Conservation (phyloP, 2,329 filamentous ascomycete genomes). For the Scolecobasidium constrictum region DNA sequence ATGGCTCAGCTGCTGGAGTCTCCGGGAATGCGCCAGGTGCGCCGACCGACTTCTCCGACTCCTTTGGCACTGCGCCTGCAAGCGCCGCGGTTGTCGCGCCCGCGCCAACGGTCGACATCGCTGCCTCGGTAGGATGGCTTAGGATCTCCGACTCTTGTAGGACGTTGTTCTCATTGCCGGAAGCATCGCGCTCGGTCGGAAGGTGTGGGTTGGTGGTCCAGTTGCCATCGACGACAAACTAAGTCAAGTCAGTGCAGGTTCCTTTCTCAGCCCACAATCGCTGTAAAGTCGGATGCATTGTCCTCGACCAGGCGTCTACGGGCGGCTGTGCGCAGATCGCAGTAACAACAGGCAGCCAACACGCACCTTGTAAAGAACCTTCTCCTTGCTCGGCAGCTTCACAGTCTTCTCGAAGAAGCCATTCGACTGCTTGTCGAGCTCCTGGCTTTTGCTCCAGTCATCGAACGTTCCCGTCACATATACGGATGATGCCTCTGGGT, state of each 20-base stretch:
- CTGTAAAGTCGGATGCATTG: no score
- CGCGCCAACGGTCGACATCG: slow-evolving; percentile 58
- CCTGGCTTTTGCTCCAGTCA: slow-evolving; percentile 78
- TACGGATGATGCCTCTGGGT: slow-evolving; percentile 66
- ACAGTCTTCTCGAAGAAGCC: slow-evolving; percentile 69
- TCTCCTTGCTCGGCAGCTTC: slow-evolving; percentile 53
- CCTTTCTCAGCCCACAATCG: no score
- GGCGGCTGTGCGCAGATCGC: no score
- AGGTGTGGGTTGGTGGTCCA: slow-evolving; percentile 78
- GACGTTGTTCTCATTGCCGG: slow-evolving; percentile 89
- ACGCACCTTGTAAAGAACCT: slow-evolving; percentile 89
- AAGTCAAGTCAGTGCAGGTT: slow-evolving; percentile 12
- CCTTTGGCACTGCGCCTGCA: slow-evolving; percentile 55
- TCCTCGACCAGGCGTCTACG: no score
- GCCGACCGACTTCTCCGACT: slow-evolving; percentile 30
- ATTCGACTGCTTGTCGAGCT: slow-evolving; percentile 65
- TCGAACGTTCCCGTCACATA: slow-evolving; percentile 95
- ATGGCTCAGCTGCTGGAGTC: slow-evolving; percentile 47
- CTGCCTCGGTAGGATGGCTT: slow-evolving; percentile 31
- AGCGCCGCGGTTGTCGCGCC: slow-evolving; percentile 61
- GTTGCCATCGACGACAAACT: slow-evolving; percentile 92
- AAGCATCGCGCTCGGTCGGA: slow-evolving; percentile 70
- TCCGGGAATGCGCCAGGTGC: slow-evolving; percentile 60
- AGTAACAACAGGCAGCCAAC: no score
- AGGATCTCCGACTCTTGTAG: slow-evolving; percentile 63